Conservation (phyloP, 352 stramenopile species). For the Phytophthora parvispora region DNA sequence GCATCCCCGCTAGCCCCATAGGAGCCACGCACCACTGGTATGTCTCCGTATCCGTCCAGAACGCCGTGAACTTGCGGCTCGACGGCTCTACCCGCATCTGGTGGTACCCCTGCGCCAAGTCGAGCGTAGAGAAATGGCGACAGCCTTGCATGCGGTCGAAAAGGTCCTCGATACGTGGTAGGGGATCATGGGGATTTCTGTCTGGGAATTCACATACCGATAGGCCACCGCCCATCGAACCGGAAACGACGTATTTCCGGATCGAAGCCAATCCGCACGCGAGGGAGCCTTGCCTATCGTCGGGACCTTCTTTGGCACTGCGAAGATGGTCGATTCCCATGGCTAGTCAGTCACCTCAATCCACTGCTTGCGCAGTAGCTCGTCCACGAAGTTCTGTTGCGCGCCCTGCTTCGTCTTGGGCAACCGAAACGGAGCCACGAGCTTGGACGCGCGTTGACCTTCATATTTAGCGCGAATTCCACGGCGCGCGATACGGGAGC, state of each 20-base stretch:
- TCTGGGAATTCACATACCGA: slow-evolving; percentile 21
- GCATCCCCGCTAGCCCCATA: slow-evolving; percentile 49
- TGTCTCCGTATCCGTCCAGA: slow-evolving; percentile 37
- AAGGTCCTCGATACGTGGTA: slow-evolving; percentile 18
- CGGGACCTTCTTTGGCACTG: slow-evolving; percentile 14
- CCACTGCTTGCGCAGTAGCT: slow-evolving; percentile 18
- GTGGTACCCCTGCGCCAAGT: slow-evolving; percentile 44
- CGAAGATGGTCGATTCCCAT: neutral
- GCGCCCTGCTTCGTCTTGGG: slow-evolving; percentile 12
- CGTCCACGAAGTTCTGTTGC: slow-evolving; percentile 1
- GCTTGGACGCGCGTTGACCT: slow-evolving; percentile 9
- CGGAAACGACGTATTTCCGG: neutral
- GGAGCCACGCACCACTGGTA: slow-evolving; percentile 52
- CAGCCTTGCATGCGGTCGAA: slow-evolving; percentile 17
- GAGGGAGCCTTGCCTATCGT: neutral
- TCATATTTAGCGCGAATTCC: slow-evolving; percentile 20
- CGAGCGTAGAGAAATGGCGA: slow-evolving; percentile 20
- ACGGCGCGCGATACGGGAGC: slow-evolving; percentile 2
- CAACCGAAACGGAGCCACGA: slow-evolving; percentile 12
- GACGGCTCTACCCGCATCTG: slow-evolving; percentile 25
- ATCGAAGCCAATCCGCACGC: slow-evolving; percentile 5
- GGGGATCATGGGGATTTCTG: slow-evolving; percentile 16
- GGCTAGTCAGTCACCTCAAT: neutral
- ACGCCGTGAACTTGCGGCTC: slow-evolving; percentile 36
- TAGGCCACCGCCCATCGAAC: slow-evolving; percentile 29